These are phyloP conservation scores for Endotrypanum monterogeii DNA, from an alignment of 208 protist genomes.

Conservation along the genomic window DNA sequence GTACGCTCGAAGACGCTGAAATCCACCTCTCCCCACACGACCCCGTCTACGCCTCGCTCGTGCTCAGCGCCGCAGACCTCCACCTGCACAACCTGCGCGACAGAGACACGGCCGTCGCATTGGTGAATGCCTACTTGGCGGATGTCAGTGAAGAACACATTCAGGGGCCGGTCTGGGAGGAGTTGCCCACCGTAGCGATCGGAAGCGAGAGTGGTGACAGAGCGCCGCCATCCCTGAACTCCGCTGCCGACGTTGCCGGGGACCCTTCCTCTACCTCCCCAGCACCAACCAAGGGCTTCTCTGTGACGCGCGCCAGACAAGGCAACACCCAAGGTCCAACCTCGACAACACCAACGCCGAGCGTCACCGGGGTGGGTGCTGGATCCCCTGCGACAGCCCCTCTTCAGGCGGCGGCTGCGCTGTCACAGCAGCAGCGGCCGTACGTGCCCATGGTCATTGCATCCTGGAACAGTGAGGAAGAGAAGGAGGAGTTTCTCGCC, in stretches of 20 bases:
- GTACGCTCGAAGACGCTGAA: conserved; percentile 64
- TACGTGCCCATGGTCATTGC: conserved; percentile 62
- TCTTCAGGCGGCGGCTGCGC: neutral
- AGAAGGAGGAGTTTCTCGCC: conserved; percentile 68
- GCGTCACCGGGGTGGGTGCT: neutral
- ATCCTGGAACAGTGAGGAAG: conserved; percentile 63
- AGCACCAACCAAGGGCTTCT: conserved; percentile 36
- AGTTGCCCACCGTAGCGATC: conserved; percentile 14
- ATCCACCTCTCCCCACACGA: conserved; percentile 82
- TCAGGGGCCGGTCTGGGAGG: conserved; percentile 34
- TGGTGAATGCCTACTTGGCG: conserved; percentile 61
- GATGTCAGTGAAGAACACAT: conserved; percentile 77
- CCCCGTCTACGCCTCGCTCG: conserved; percentile 78
- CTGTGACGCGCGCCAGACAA: conserved; percentile 47
- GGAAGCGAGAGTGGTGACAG: neutral
- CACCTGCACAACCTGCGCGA: conserved; percentile 36
- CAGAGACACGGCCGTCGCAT: conserved; percentile 22
- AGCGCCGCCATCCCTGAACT: neutral
- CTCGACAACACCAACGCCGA: neutral
- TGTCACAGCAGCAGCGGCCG: conserved; percentile 20
- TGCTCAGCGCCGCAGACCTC: conserved; percentile 77
- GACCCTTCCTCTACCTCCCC: neutral
- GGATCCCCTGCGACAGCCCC: neutral
- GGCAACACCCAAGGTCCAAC: conserved; percentile 26
- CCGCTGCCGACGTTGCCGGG: neutral